Conservation (phyloP, 2,329 filamentous ascomycete genomes). For the Monosporascus sp. region DNA sequence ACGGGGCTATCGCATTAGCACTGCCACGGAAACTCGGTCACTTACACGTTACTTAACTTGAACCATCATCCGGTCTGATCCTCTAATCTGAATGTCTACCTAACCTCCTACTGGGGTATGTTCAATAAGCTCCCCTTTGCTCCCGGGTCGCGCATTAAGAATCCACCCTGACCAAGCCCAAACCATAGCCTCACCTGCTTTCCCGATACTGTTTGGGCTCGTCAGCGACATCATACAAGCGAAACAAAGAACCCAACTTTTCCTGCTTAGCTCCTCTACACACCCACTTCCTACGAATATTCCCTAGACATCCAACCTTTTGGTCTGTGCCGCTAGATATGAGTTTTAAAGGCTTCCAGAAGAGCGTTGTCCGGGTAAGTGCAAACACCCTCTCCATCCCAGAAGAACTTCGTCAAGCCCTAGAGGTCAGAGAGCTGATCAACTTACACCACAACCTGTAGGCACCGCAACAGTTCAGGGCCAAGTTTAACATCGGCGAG, state of each 20-base stretch:
- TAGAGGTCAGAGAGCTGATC: neutral
- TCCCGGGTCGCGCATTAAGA: no score
- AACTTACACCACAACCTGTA: slow-evolving; percentile 21
- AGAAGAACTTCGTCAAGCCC: neutral
- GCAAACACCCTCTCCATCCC: no score
- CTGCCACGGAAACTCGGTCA: slow-evolving; percentile 16
- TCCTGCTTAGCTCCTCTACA: neutral
- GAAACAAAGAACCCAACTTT: neutral
- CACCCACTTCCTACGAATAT: neutral
- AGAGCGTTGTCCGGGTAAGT: slow-evolving; percentile 78
- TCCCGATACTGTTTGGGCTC: no score
- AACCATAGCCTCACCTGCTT: no score
- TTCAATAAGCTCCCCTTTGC: no score
- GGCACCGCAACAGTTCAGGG: slow-evolving; percentile 89
- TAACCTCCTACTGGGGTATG: no score
- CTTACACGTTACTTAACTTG: neutral
- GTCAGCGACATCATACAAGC: no score
- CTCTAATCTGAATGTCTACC: no score
- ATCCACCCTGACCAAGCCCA: no score
- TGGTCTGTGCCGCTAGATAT: slow-evolving; percentile 42
- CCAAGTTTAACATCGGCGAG: slow-evolving; percentile 92
- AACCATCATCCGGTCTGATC: neutral
- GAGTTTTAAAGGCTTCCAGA: slow-evolving; percentile 97
- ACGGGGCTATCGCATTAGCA: slow-evolving; percentile 3
- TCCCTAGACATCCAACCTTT: slow-evolving; percentile 1